phyloP scores from a whole-genome alignment of 106 monocot species.

The Gastrodia elata region DNA sequence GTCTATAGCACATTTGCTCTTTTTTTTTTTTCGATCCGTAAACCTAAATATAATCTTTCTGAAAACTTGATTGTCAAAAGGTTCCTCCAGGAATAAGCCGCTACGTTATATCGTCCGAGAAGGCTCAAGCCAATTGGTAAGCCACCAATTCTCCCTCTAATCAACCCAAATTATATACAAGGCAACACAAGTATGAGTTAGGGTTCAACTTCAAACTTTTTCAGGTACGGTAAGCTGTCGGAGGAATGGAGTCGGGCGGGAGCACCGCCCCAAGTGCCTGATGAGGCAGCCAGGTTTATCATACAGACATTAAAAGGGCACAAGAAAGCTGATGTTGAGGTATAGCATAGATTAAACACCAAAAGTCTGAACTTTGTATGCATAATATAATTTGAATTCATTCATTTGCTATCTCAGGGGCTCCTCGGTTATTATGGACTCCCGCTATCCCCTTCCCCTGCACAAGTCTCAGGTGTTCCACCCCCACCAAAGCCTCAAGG shows the following conservation, averaged over 20 bases:
- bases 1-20: too few species aligned
- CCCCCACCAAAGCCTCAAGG: slow-evolving; percentile 39
- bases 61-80: slow-evolving; percentile 14
- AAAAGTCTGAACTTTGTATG: too few species aligned
- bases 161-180: neutral
- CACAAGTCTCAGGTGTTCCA: slow-evolving; percentile 1
- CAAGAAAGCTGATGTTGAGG: slow-evolving; percentile 81
- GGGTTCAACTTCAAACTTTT: neutral
- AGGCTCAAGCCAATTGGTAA: slow-evolving; percentile 88
- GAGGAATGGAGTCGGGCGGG: slow-evolving; percentile 72
- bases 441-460: slow-evolving; percentile 17
- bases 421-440: slow-evolving; percentile 77
- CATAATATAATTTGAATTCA: too few species aligned
- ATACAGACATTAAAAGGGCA: slow-evolving; percentile 76
- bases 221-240: slow-evolving; percentile 64
- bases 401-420: slow-evolving; percentile 61
- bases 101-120: slow-evolving; percentile 75
- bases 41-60: neutral
- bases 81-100: slow-evolving; percentile 68
- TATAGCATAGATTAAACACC: slow-evolving; percentile 2
- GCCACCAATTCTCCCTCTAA: neutral
- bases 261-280: slow-evolving; percentile 66
- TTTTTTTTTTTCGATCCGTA: too few species aligned
- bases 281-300: slow-evolving; percentile 58
- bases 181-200: neutral